Evolutionary conservation across 441 rosid species (phyloP).

Genomic region (Rhodomyrtus psidioides): DNA sequence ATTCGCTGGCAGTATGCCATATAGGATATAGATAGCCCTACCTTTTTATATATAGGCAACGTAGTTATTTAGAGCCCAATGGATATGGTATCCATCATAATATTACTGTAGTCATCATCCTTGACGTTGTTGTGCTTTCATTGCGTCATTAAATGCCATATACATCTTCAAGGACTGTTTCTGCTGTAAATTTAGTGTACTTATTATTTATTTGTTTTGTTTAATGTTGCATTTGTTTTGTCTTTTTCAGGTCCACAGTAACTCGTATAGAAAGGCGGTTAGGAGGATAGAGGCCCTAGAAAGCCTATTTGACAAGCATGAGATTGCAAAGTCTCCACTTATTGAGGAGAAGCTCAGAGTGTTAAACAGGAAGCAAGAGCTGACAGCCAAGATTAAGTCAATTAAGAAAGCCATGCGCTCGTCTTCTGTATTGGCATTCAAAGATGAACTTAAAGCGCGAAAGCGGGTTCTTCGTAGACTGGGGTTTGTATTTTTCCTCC

Average conservation of each 20-base stretch:
- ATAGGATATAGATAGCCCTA: background rate
- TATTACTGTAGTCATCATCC: background rate
- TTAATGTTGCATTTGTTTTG: constrained; percentile 2
- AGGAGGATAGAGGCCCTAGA: constrained; percentile 86
- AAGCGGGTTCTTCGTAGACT: constrained; percentile 90
- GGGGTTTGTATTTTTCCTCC: constrained; percentile 35
- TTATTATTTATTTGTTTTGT: background rate
- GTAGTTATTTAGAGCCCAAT: background rate
- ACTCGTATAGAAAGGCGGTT: constrained; percentile 67
- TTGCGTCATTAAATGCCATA: background rate
- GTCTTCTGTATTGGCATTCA: constrained; percentile 78
- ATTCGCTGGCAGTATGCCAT: background rate
- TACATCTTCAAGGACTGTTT: background rate
- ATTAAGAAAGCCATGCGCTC: constrained; percentile 70
- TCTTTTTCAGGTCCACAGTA: constrained; percentile 56
- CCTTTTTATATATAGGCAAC: background rate
- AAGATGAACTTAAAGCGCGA: constrained; percentile 97
- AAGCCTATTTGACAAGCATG: constrained; percentile 78
- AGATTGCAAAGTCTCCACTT: constrained; percentile 84
- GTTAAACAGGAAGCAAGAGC: constrained; percentile 68
- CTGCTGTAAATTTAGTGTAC: background rate
- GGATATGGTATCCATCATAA: background rate
- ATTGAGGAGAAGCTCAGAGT: constrained; percentile 72
- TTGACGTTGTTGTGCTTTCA: background rate
- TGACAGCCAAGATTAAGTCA: constrained; percentile 70